phyloP scores from a whole-genome alignment of 768 basidiomycete genomes.

The Boletus insuetus region DNA sequence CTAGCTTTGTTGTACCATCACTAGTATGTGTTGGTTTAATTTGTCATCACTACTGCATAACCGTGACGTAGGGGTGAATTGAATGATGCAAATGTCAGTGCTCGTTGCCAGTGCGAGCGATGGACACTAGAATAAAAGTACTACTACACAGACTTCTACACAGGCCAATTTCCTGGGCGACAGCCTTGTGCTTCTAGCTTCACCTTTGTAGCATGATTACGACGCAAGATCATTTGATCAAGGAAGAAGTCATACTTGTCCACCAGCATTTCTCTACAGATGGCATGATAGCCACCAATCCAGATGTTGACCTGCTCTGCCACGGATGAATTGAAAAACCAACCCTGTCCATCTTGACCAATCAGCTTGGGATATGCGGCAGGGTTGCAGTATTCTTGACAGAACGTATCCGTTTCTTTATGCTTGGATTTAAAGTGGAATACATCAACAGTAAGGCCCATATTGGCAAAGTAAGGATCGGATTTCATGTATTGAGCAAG shows the following conservation, averaged over 20 bases:
- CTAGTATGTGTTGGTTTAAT: no score
- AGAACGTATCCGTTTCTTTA: slow-evolving; percentile 24
- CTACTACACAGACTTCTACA: no score
- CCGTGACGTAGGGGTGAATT: no score
- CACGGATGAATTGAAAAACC: slow-evolving; percentile 36
- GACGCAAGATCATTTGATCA: slow-evolving; percentile 35
- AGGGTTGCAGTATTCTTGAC: slow-evolving; percentile 32
- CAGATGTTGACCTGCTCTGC: slow-evolving; percentile 39
- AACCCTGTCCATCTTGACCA: slow-evolving; percentile 15
- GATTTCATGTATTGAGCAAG: background rate
- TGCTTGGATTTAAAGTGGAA: slow-evolving; percentile 40
- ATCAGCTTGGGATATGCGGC: slow-evolving; percentile 27
- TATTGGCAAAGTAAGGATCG: slow-evolving; percentile 7
- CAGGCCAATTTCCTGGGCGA: no score
- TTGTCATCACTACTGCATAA: no score
- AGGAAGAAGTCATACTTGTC: slow-evolving; percentile 36
- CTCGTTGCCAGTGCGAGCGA: no score
- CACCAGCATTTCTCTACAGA: slow-evolving; percentile 33
- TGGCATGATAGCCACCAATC: slow-evolving; percentile 36
- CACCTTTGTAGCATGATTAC: slow-evolving; percentile 9
- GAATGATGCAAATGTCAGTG: no score
- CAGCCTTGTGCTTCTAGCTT: background rate
- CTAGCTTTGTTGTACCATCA: no score
- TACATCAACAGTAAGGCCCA: slow-evolving; percentile 33
- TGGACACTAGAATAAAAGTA: no score